These are phyloP conservation scores for Carallia pectinifolia DNA, from an alignment of 345 rosid species.

Conservation along the genomic window DNA sequence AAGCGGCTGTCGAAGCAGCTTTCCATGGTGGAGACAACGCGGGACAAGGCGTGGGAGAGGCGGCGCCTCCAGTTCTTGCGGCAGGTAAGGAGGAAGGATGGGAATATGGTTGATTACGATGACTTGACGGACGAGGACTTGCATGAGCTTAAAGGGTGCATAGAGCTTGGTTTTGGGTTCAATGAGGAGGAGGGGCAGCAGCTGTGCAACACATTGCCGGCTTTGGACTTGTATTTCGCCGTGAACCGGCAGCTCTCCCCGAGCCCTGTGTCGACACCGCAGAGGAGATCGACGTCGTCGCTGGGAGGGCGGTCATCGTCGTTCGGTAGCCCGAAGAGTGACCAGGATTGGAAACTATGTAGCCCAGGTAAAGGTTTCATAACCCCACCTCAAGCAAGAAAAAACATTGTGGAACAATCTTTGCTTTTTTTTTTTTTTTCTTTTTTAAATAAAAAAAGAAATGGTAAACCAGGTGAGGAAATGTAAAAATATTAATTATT, in stretches of 20 bases:
- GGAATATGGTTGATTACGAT: constrained; percentile 26
- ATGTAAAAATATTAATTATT: too few relatives aligned
- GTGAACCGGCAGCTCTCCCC: constrained; percentile 75
- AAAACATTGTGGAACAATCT: too few relatives aligned
- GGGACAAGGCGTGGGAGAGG: constrained; percentile 86
- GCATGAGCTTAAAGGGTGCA: constrained; percentile 81
- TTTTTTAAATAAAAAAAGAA: too few relatives aligned
- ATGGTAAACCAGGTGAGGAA: too few relatives aligned
- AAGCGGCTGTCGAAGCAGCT: constrained; percentile 64
- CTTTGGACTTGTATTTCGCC: constrained; percentile 85
- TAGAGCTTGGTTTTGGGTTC: constrained; percentile 94
- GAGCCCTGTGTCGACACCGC: constrained; percentile 71
- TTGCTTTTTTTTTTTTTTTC: too few relatives aligned
- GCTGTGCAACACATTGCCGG: constrained; percentile 73
- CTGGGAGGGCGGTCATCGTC: constrained; percentile 58
- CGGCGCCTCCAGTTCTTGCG: constrained; percentile 61
- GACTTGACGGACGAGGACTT: constrained; percentile 79
- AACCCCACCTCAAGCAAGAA: too few relatives aligned
- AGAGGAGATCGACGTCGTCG: constrained; percentile 40
- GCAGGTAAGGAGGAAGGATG: constrained; percentile 41
- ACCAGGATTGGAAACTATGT: constrained; percentile 72
- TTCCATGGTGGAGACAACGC: constrained; percentile 72
- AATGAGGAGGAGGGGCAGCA: constrained; percentile 76
- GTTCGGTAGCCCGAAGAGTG: constrained; percentile 60
- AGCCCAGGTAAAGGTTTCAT: constrained; percentile 50